Base-by-base conservation (phyloP, 306 rosid species). In the Biancaea sappan region DNA sequence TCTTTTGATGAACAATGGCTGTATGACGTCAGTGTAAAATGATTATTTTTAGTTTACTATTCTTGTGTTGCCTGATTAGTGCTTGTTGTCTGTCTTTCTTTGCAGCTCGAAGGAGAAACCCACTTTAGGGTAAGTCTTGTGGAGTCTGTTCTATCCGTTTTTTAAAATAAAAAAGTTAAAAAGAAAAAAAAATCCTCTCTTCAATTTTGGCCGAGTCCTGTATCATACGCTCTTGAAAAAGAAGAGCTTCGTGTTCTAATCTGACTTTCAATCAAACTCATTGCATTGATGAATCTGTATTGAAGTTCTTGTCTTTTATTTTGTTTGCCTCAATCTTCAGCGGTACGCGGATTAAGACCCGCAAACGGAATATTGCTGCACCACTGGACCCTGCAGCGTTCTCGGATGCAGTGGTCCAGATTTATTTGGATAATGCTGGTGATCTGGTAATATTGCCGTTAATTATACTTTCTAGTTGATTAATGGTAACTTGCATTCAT, bases 321-420 rank as follows among this genome's bases (percentile, higher is more conserved):
- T 65, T 41, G 38, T 28, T 73, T 61, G 15, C 81, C 29, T 31
- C 13, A 43, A 64, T 65, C 34, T 74, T 21, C 80, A 95, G 99
- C 82, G 99, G 99, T 79, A 95, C 99, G 99, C 99, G 99, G 99
- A 95, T 95, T 92, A 95, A 95, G 98, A 95, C 99, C 99, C 99
- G 99, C 99, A 95, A 95, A 95, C 99, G 99, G 96, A 95, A 95
- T 81, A 95, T 95, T 77, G 94, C 99, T 21, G 97, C 90, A 40
- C 99, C 99, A 0, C 97, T 95, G 98, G 99, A 95, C 98, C 98
- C 98, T 92, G 98, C 99, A 87, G 91, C 99, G 56, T 95, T 95
- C 80, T 76, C 99, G 52, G 99, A 95, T 92, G 99, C 99, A 95
- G 99, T 95, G 98, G 99, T 95, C 99, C 99, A 95, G 99, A 95